A percentile compares a stretch with the other conserved stretches of the same genome.
These are phyloP conservation scores for Aquilaria agallochum DNA, from an alignment of 441 rosid species.

Conservation along the genomic window DNA sequence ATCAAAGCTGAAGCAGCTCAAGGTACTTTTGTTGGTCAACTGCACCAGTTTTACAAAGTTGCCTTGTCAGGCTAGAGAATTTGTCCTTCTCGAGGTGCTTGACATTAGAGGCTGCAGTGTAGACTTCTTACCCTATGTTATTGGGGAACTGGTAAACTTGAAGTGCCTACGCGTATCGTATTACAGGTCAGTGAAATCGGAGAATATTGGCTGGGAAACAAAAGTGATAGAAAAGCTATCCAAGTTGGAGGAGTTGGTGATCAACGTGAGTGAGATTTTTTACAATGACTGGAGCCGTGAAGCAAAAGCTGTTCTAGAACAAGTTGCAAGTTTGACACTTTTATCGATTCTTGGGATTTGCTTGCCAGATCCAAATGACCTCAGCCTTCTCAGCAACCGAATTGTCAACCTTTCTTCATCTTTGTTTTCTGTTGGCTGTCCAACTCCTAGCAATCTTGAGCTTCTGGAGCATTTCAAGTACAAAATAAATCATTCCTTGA, in stretches of 20 bases:
- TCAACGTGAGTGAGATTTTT: conserved; percentile 21
- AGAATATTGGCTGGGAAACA: conserved; percentile 1
- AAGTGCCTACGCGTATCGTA: conserved; percentile 26
- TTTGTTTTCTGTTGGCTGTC: conserved; percentile 12
- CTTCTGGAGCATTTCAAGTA: conserved; percentile 8
- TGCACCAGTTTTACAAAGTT: conserved; percentile 19
- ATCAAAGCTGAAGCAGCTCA: conserved; percentile 11
- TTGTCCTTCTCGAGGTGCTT: conserved; percentile 30
- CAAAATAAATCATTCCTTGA: conserved; percentile 5
- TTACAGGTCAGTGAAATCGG: conserved; percentile 3
- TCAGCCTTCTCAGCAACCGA: conserved; percentile 6
- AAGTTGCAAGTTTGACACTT: conserved; percentile 17
- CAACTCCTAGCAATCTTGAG: neutral
- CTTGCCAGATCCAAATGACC: conserved; percentile 19
- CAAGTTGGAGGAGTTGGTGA: conserved; percentile 26
- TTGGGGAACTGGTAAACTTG: conserved; percentile 13
- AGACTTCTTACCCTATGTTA: conserved; percentile 17
- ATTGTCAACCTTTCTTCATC: conserved; percentile 4
- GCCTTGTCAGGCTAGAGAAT: conserved; percentile 15
- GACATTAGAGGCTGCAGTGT: conserved; percentile 29
- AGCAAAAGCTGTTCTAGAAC: conserved; percentile 13
- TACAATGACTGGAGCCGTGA: conserved; percentile 22
- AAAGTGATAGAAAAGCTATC: conserved; percentile 17
- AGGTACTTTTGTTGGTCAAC: conserved; percentile 26
- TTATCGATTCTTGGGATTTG: conserved; percentile 22